phyloP scores from a whole-genome alignment of 1,139 yeast genomes.

The Arxiozyma slooffiae region DNA sequence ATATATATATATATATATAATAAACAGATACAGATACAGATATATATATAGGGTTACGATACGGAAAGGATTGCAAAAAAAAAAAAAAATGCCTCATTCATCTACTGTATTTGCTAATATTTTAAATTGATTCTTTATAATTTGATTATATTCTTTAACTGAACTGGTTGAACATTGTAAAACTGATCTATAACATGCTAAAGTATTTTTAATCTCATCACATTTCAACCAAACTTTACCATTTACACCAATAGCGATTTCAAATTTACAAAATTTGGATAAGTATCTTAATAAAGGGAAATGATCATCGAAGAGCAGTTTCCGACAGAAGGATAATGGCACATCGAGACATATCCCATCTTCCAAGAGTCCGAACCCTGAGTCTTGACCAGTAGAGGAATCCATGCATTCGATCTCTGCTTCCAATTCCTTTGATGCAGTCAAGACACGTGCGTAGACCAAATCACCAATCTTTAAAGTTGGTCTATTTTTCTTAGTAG shows the following conservation, averaged over 20 bases:
- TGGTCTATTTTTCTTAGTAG: constrained; percentile 86
- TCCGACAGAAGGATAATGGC: constrained; percentile 65
- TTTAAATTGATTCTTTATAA: constrained; percentile 37
- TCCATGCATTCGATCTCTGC: constrained; percentile 78
- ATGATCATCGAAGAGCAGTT: constrained; percentile 52
- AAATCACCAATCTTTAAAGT: constrained; percentile 66
- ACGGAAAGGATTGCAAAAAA: too few species aligned
- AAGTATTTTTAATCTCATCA: constrained; percentile 48
- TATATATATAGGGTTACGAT: neutral
- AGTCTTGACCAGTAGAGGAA: constrained; percentile 75
- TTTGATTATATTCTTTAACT: constrained; percentile 34
- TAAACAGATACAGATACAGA: too few species aligned
- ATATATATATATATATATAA: too few species aligned
- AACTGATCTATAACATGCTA: constrained; percentile 48
- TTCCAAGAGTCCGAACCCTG: constrained; percentile 79
- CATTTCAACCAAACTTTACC: constrained; percentile 84
- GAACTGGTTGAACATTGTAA: constrained; percentile 36
- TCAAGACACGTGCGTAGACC: constrained; percentile 72
- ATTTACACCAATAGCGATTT: constrained; percentile 84
- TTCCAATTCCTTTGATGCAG: constrained; percentile 63
- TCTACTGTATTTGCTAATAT: constrained; percentile 19
- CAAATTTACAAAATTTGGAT: constrained; percentile 63
- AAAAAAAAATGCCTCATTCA: too few species aligned
- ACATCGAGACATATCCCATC: constrained; percentile 68
- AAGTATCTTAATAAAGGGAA: constrained; percentile 49